Evolutionary conservation across 306 rosid species (phyloP).

Genomic region (Luffa acutangula): DNA sequence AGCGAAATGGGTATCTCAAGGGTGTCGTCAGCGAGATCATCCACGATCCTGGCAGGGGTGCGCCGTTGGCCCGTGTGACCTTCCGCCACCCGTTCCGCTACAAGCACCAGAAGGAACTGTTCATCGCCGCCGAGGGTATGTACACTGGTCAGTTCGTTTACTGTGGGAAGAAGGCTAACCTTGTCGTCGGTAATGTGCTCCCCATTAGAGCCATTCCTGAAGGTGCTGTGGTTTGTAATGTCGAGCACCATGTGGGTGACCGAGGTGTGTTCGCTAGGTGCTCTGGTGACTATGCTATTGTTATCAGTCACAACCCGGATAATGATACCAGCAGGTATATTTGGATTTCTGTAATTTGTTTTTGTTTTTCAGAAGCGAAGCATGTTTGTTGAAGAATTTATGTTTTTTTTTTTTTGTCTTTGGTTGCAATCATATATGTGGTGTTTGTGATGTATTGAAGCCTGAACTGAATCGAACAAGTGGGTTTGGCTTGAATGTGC

Average conservation of each 20-base stretch:
- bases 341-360: background rate
- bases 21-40: constrained; percentile 11
- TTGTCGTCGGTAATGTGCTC: constrained; percentile 13
- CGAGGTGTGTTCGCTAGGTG: constrained; percentile 15
- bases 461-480: background rate
- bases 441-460: background rate
- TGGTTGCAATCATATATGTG: background rate
- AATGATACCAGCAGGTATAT: constrained; percentile 15
- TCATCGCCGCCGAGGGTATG: constrained; percentile 18
- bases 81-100: constrained; percentile 17
- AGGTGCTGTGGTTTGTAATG: constrained; percentile 18
- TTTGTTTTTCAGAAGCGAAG: background rate
- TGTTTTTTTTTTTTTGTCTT: background rate
- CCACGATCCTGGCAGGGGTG: constrained; percentile 16
- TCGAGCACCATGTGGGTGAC: constrained; percentile 17
- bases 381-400: too few species aligned
- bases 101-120: constrained; percentile 17
- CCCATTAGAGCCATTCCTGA: constrained; percentile 14
- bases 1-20: constrained; percentile 11
- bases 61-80: constrained; percentile 7
- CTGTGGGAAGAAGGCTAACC: constrained; percentile 19
- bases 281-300: constrained; percentile 19
- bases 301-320: constrained; percentile 14
- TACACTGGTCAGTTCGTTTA: constrained; percentile 14
- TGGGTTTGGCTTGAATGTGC: background rate